Conservation (phyloP, 1,284 basidiomycete genomes). For the Moesziomyces globuligerus region DNA sequence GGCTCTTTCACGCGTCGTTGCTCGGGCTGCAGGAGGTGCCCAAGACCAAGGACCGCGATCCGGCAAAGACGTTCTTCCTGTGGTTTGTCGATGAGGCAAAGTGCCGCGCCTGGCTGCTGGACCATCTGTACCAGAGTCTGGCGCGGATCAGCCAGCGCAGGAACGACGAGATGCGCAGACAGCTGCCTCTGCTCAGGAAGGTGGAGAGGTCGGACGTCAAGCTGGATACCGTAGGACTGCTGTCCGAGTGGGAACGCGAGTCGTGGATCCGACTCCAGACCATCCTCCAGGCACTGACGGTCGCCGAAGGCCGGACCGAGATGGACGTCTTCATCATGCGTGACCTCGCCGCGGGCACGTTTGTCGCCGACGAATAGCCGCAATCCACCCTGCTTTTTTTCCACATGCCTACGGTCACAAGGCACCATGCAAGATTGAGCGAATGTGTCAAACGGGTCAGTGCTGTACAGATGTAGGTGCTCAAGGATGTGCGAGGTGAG, state of each 20-base stretch:
- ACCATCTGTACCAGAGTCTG: conserved; percentile 62
- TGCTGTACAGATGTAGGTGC: too few relatives aligned
- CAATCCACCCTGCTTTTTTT: neutral
- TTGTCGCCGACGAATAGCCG: conserved; percentile 13
- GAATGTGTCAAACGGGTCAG: too few relatives aligned
- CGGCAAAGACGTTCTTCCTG: conserved; percentile 63
- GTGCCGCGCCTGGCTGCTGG: conserved; percentile 61
- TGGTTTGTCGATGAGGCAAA: conserved; percentile 64
- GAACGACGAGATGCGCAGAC: conserved; percentile 53
- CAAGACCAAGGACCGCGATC: conserved; percentile 62
- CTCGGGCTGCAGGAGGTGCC: conserved; percentile 65
- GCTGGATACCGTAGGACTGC: conserved; percentile 45
- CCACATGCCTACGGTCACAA: neutral
- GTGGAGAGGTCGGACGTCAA: conserved; percentile 61
- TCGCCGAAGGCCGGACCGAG: conserved; percentile 52
- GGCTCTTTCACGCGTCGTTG: conserved; percentile 70
- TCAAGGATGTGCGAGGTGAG: too few relatives aligned
- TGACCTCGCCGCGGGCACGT: conserved; percentile 38
- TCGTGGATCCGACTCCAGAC: conserved; percentile 41
- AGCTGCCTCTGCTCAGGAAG: conserved; percentile 53
- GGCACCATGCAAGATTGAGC: too few relatives aligned
- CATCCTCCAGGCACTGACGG: conserved; percentile 44
- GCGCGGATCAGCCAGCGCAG: conserved; percentile 50
- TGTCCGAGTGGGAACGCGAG: conserved; percentile 57
- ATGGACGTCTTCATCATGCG: conserved; percentile 53